These are phyloP conservation scores for Podospora pseudopauciseta DNA, from an alignment of 495 filamentous ascomycete genomes.

Conservation along the genomic window DNA sequence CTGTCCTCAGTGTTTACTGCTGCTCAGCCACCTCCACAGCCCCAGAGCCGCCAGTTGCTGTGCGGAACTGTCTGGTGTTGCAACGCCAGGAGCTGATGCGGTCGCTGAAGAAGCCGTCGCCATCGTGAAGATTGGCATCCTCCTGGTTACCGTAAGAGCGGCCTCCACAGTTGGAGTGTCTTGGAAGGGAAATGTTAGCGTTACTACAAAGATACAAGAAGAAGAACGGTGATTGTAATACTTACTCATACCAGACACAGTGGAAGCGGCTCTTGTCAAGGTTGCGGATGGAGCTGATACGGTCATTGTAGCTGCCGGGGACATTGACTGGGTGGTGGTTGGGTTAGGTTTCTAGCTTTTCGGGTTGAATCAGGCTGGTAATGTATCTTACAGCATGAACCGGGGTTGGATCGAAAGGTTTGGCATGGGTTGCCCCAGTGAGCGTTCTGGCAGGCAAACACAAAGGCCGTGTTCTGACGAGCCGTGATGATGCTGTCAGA, in stretches of 20 bases:
- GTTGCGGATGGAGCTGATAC: background rate
- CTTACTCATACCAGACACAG: constrained; percentile 5
- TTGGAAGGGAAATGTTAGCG: background rate
- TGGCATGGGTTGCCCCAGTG: background rate
- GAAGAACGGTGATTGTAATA: background rate
- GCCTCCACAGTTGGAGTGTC: background rate
- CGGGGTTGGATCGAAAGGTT: background rate
- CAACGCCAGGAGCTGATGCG: background rate
- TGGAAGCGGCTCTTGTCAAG: background rate
- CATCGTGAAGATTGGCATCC: background rate
- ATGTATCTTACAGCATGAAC: background rate
- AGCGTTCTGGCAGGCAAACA: background rate
- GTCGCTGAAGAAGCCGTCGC: background rate
- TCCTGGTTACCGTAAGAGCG: background rate
- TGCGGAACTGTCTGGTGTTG: background rate
- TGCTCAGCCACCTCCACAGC: too few species aligned
- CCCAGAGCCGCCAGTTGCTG: too few species aligned
- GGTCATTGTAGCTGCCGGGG: background rate
- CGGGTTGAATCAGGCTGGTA: background rate
- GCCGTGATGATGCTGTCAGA: background rate
- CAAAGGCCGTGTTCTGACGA: background rate
- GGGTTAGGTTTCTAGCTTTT: background rate
- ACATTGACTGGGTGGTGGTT: background rate
- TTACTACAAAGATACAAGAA: background rate
- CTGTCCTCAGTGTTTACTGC: too few species aligned